A percentile compares a stretch with the other conserved stretches of the same genome.
phyloP scores from a whole-genome alignment of 2,329 filamentous ascomycete genomes.

The Fusarium begoniae region DNA sequence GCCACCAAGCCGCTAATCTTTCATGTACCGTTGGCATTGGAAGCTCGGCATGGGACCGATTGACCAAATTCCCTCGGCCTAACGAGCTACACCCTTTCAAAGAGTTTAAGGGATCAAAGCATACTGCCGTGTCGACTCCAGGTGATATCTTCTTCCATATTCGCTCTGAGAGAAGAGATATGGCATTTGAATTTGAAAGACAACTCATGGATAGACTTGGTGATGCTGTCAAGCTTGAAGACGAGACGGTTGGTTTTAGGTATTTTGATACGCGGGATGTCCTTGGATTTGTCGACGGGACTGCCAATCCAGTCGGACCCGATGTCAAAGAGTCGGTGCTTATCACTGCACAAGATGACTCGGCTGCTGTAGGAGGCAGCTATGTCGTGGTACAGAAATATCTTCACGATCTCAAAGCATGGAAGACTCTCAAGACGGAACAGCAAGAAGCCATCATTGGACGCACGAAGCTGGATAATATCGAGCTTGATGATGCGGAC shows the following conservation, averaged over 20 bases:
- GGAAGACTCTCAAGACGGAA: conserved; percentile 58
- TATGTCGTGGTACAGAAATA: conserved; percentile 70
- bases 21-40: conserved; percentile 65
- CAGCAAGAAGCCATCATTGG: conserved; percentile 66
- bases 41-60: conserved; percentile 58
- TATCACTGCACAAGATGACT: conserved; percentile 53
- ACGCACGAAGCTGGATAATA: conserved; percentile 65
- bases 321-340: conserved; percentile 55
- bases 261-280: conserved; percentile 69
- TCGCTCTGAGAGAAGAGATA: conserved; percentile 63
- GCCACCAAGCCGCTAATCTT: conserved; percentile 55
- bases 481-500: conserved; percentile 63
- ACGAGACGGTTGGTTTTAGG: conserved; percentile 65
- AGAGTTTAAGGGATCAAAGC: conserved; percentile 55
- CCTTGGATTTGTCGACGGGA: conserved; percentile 68
- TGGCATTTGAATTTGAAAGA: conserved; percentile 67
- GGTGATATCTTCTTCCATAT: conserved; percentile 69
- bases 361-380: conserved; percentile 56
- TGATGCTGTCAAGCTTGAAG: conserved; percentile 56
- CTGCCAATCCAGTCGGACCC: conserved; percentile 63
- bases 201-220: conserved; percentile 61
- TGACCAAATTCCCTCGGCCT: conserved; percentile 57
- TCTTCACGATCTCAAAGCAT: conserved; percentile 59
- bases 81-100: conserved; percentile 62
- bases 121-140: conserved; percentile 63